Evolutionary conservation across 2,329 filamentous ascomycete genomes (phyloP).

Genomic region (Fusarium sp.): DNA sequence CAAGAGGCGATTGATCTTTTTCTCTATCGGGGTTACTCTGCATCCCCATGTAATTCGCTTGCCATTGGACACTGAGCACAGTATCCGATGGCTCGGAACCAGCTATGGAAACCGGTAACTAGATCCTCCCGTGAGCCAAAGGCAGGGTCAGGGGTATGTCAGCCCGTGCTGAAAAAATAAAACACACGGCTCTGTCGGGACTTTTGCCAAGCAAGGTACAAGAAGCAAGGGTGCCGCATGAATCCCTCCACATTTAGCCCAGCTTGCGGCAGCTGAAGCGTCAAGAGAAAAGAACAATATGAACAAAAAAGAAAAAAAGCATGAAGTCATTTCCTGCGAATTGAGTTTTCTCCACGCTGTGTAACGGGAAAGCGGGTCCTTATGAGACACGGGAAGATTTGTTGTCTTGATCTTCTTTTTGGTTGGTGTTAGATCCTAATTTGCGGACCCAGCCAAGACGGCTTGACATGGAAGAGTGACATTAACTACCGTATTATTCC

Average conservation of each 20-base stretch:
- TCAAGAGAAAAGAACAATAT: too few species aligned
- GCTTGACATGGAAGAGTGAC: neutral
- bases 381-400: neutral
- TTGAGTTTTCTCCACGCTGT: neutral
- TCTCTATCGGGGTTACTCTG: rapidly evolving
- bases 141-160: neutral
- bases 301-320: neutral
- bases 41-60: rapidly evolving
- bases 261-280: neutral
- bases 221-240: neutral
- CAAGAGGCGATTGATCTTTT: too few species aligned
- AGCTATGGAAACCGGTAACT: too few species aligned
- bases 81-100: neutral
- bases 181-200: too few species aligned
- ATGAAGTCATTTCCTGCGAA: neutral
- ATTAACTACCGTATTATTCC: neutral
- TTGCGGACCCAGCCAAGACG: neutral
- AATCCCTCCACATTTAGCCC: too few species aligned
- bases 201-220: neutral
- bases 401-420: neutral
- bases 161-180: neutral
- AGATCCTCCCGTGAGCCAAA: too few species aligned
- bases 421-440: neutral
- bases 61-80: neutral
- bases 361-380: neutral